A percentile compares a stretch with the other conserved stretches of the same genome.
Conservation (phyloP, 345 rosid species). For the Eucalyptus guilfoylei region DNA sequence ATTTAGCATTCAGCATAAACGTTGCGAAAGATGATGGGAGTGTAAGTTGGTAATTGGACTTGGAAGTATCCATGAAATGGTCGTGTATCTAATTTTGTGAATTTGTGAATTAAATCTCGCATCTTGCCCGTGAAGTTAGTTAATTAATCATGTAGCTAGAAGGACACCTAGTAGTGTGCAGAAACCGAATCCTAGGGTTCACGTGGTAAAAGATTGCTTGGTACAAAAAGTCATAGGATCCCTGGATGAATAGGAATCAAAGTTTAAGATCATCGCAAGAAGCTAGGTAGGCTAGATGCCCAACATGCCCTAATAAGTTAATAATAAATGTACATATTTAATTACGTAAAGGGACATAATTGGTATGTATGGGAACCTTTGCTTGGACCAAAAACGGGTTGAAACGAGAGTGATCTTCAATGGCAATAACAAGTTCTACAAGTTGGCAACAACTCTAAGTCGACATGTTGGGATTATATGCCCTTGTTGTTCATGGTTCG, state of each 20-base stretch:
- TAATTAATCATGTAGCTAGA: neutral
- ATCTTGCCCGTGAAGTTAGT: neutral
- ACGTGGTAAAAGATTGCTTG: neutral
- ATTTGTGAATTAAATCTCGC: neutral
- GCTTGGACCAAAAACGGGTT: neutral
- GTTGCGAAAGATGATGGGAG: neutral
- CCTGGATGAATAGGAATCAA: neutral
- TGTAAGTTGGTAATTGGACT: neutral
- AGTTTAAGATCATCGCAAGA: neutral
- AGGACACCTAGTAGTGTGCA: neutral
- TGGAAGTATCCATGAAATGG: neutral
- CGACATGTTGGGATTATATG: neutral
- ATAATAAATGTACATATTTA: neutral
- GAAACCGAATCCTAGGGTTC: neutral
- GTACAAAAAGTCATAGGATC: neutral
- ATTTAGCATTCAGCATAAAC: neutral
- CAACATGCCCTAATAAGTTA: neutral
- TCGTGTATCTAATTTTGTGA: neutral
- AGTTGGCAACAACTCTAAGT: neutral
- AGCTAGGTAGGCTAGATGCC: neutral
- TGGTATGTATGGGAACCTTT: neutral
- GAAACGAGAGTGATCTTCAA: neutral
- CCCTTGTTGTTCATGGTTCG: accelerated
- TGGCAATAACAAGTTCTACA: neutral
- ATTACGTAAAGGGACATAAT: neutral